Evolutionary conservation across 148 eudicot genomes (phyloP).

Genomic region (Arctostaphylos glauca): DNA sequence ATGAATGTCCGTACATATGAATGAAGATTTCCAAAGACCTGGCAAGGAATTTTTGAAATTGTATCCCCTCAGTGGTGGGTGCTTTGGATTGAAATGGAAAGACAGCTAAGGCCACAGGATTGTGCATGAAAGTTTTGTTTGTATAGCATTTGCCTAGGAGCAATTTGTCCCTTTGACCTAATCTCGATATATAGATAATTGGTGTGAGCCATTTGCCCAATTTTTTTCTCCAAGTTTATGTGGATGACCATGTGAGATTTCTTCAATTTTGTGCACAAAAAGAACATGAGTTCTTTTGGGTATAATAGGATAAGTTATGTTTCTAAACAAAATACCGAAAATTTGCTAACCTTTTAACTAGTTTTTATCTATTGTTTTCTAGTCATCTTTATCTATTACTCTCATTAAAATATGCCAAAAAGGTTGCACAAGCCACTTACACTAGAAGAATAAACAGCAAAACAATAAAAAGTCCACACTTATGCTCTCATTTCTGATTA

Average conservation of each 20-base stretch:
- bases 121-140: neutral
- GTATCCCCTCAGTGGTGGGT: neutral
- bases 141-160: neutral
- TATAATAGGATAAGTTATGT: neutral
- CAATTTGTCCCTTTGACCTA: neutral
- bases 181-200: neutral
- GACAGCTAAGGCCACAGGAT: neutral
- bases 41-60: neutral
- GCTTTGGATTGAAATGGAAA: slow-evolving; percentile 6
- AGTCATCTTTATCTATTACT: neutral
- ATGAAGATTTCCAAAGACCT: neutral
- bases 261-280: too few species aligned
- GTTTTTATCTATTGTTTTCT: neutral
- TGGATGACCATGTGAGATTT: too few species aligned
- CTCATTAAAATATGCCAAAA: neutral
- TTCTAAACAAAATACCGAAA: neutral
- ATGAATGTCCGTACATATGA: neutral
- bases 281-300: neutral
- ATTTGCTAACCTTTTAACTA: neutral
- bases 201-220: neutral
- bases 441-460: neutral
- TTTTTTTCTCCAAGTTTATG: too few species aligned
- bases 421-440: neutral
- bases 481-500: neutral
- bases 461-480: neutral